Evolutionary conservation across 2,329 filamentous ascomycete species (phyloP).

Genomic region (Diaporthe humulicola): DNA sequence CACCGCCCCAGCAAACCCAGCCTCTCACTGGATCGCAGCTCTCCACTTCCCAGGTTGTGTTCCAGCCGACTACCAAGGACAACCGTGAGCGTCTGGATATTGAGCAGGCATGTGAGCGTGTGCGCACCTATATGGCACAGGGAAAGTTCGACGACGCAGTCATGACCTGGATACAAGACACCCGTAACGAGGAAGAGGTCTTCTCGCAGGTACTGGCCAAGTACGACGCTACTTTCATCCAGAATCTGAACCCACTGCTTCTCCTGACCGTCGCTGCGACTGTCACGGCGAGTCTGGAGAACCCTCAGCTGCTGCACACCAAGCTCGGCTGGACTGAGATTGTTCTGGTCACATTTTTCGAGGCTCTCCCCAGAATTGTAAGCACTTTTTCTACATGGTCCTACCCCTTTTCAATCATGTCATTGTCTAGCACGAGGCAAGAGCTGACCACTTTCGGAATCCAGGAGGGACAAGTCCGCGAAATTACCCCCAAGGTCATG

Average conservation of each 20-base stretch:
- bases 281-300: conserved; percentile 70
- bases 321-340: conserved; percentile 73
- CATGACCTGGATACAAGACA: conserved; percentile 76
- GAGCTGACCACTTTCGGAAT: background rate
- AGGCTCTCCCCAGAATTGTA: conserved; percentile 64
- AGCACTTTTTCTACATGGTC: conserved; percentile 48
- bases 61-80: conserved; percentile 56
- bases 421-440: background rate
- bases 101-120: conserved; percentile 66
- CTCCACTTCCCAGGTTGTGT: conserved; percentile 49
- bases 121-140: conserved; percentile 73
- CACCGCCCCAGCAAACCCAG: conserved; percentile 27
- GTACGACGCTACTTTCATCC: conserved; percentile 65
- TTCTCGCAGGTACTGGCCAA: conserved; percentile 69
- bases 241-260: conserved; percentile 70
- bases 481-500: conserved; percentile 71
- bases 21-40: conserved; percentile 40
- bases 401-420: background rate
- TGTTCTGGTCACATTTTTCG: conserved; percentile 67
- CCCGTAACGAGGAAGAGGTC: conserved; percentile 68
- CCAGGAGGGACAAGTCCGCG: conserved; percentile 67
- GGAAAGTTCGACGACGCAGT: conserved; percentile 74
- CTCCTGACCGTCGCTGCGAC: conserved; percentile 75
- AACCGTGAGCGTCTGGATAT: conserved; percentile 67
- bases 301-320: conserved; percentile 62